Percentiles rank a stretch among this genome's conserved stretches.
These are phyloP conservation scores for Triticum turgidum DNA, from an alignment of 176 grass and related monocot genomes.

Conservation along the genomic window DNA sequence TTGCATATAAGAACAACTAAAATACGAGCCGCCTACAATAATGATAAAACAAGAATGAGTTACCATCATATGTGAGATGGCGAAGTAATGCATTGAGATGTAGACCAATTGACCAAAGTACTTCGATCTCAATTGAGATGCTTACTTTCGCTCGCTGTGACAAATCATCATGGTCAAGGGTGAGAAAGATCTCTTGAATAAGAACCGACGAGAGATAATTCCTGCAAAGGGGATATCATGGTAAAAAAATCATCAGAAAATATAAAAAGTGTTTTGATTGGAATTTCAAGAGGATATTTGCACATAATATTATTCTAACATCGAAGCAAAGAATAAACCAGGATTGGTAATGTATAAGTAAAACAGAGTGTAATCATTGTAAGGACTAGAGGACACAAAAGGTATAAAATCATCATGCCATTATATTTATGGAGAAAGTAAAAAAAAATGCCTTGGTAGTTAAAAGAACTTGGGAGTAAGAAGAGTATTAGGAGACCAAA, in stretches of 20 bases:
- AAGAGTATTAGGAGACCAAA: not conserved
- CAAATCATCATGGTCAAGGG: constrained; percentile 97
- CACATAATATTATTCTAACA: not conserved
- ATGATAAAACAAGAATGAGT: constrained; percentile 18
- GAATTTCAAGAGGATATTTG: not conserved
- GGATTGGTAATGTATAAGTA: not conserved
- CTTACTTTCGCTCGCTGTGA: constrained; percentile 90
- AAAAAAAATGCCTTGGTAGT: not conserved
- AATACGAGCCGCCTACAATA: constrained; percentile 87
- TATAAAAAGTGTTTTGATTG: constrained; percentile 16
- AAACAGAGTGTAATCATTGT: not conserved
- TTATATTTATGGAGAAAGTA: not conserved
- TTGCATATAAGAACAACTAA: constrained; percentile 94
- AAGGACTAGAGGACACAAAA: constrained; percentile 8
- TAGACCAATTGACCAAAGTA: not conserved
- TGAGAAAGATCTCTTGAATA: constrained; percentile 99
- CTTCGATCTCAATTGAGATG: constrained; percentile 25
- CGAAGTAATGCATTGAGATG: not conserved
- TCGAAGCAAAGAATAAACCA: not conserved
- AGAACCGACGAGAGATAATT: constrained; percentile 97
- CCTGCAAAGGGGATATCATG: constrained; percentile 41
- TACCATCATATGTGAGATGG: constrained; percentile 15
- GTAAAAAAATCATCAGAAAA: constrained; percentile 9
- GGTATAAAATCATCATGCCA: not conserved
- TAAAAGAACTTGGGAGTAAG: not conserved